Percentiles rank a stretch among this genome's conserved stretches.
Evolutionary conservation across 805 yeast species (phyloP).

Genomic region (Priceomyces medius): DNA sequence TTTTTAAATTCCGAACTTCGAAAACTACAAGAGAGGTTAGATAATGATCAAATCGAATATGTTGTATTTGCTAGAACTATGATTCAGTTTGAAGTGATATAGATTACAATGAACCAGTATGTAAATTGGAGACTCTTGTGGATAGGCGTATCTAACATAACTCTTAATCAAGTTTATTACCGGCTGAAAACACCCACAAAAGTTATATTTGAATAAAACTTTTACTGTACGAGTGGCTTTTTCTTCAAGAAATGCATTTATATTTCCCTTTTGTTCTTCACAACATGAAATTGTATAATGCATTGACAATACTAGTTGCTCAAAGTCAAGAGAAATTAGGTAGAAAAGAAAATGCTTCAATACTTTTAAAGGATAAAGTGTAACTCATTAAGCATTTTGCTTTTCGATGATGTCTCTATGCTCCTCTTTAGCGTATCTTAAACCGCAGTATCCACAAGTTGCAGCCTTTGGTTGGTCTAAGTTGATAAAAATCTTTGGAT

Average conservation of each 20-base stretch:
- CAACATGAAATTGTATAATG: neutral
- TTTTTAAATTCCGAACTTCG: too few relatives aligned
- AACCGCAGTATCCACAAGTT: constrained; percentile 81
- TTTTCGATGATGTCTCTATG: constrained; percentile 40
- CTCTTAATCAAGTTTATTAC: too few relatives aligned
- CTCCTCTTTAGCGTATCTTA: constrained; percentile 59
- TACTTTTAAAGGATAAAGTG: neutral
- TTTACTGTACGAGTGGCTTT: too few relatives aligned
- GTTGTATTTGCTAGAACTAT: neutral
- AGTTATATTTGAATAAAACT: too few relatives aligned
- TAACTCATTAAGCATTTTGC: constrained; percentile 5
- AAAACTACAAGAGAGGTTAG: too few relatives aligned
- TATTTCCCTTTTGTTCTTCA: neutral
- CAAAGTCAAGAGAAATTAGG: neutral
- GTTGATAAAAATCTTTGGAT: constrained; percentile 79
- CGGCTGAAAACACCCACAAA: too few relatives aligned
- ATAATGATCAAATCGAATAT: neutral
- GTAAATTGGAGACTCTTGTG: neutral
- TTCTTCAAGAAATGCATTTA: neutral
- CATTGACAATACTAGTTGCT: neutral
- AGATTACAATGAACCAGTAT: neutral
- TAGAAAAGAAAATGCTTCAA: neutral
- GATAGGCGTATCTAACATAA: too few relatives aligned
- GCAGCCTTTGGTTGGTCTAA: constrained; percentile 72
- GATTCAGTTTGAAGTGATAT: neutral